Evolutionary conservation across 1,139 yeast species (phyloP), one percentile per base, ranked within the genome.

Genomic region (Lodderomyces metapsilosis): DNA sequence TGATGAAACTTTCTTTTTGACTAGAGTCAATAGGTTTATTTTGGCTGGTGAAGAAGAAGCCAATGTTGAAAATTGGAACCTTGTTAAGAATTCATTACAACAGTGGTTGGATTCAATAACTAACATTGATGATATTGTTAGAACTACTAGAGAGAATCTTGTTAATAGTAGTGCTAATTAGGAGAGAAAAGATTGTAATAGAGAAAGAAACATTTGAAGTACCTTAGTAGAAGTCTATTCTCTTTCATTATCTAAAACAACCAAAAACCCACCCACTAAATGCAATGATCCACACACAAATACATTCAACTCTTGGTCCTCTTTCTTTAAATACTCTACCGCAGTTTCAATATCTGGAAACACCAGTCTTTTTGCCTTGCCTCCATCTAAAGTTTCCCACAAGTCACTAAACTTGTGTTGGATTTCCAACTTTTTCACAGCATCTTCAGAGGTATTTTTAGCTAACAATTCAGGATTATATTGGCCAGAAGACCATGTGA

Each of bases 261-360:
- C 92, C 39, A 92, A 68, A 45, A 92, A 77, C 0, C 98, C 98
- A 15, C 99, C 98, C 9, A 92, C 96, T 42, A 94, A 69, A 61
- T 91, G 96, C 48, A 94, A 69, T 18, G 98, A 91, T 2, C 99
- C 99, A 47, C 95, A 87, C 0, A 89, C 97, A 64, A 89, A 84
- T 1, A 89, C 95, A 50, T 89, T 91, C 16, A 82, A 66, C 11
- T 58, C 40, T 11, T 50, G 56, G 9, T 59, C 45, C n/a, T 23
- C 23, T 54, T 61, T 62, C 48, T 74, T 68, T 42, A 78, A 68
- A 50, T 75, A 69, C 32, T 78, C 72, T 12, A 83, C 78, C 5
- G 92, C 82, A 1, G 85, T 77, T 60, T 92, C 96, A 37, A 94
- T 87, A 52, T 82, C 88, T 32, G 78, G 76, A 51, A 82, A 76